Percentiles rank a stretch among this genome's conserved stretches.
Evolutionary conservation across 345 rosid species (phyloP).

Genomic region (Pseudoturritis turrita): DNA sequence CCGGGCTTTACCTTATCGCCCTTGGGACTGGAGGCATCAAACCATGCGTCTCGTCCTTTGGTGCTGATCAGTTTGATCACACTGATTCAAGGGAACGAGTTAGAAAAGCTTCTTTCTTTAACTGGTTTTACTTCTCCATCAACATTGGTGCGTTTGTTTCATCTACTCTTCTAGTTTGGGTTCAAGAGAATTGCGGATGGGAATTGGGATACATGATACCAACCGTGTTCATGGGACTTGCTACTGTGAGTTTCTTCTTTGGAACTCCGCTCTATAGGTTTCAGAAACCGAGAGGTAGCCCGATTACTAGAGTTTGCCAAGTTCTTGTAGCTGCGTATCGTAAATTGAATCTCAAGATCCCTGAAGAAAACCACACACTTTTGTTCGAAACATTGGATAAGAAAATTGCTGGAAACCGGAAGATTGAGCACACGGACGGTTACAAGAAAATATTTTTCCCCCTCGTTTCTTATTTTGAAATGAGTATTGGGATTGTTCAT

Average conservation of each 20-base stretch:
- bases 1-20: slow-evolving; percentile 44
- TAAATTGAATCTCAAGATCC: slow-evolving; percentile 28
- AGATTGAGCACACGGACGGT: slow-evolving; percentile 37
- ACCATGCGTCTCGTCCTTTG: slow-evolving; percentile 60
- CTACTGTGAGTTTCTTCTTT: slow-evolving; percentile 43
- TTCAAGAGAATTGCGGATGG: slow-evolving; percentile 55
- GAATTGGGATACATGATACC: slow-evolving; percentile 57
- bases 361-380: slow-evolving; percentile 24
- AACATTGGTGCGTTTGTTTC: slow-evolving; percentile 54
- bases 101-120: slow-evolving; percentile 51
- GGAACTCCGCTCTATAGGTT: slow-evolving; percentile 44
- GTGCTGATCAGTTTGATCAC: slow-evolving; percentile 59
- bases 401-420: slow-evolving; percentile 39
- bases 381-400: slow-evolving; percentile 28
- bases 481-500: neutral
- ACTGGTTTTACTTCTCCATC: slow-evolving; percentile 51
- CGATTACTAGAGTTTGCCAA: slow-evolving; percentile 40
- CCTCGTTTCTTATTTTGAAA: slow-evolving; percentile 30
- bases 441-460: slow-evolving; percentile 30
- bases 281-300: slow-evolving; percentile 53
- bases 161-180: slow-evolving; percentile 47
- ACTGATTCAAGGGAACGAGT: slow-evolving; percentile 37
- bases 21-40: slow-evolving; percentile 55
- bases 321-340: slow-evolving; percentile 44
- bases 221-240: slow-evolving; percentile 47